Conservation (phyloP, 345 rosid species). For the Eucalyptus paniculata region DNA sequence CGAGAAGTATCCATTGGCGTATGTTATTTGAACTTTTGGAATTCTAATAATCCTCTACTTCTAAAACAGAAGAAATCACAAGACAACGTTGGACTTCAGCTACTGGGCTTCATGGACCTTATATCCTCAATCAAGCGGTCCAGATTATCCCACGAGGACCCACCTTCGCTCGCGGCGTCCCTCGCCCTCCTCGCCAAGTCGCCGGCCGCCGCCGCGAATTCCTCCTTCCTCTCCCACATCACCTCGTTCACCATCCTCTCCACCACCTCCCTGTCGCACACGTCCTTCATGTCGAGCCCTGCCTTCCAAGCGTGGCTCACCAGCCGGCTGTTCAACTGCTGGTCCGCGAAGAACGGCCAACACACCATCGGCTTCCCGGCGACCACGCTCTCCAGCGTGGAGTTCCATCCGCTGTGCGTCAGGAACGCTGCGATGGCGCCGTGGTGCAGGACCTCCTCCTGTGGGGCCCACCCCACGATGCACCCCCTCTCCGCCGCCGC, state of each 20-base stretch:
- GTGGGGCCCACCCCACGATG: constrained; percentile 28
- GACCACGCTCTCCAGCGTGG: constrained; percentile 49
- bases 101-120: not conserved
- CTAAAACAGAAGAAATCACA: not conserved
- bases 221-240: constrained; percentile 46
- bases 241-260: constrained; percentile 41
- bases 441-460: constrained; percentile 39
- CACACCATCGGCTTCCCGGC: constrained; percentile 67
- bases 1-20: not conserved
- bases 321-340: constrained; percentile 45
- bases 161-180: constrained; percentile 6
- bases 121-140: constrained; percentile 24
- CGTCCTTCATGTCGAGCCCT: constrained; percentile 65
- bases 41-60: not conserved
- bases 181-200: constrained; percentile 13
- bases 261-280: constrained; percentile 27
- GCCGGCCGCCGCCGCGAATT: constrained; percentile 3
- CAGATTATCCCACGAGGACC: constrained; percentile 23
- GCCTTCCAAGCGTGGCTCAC: constrained; percentile 42
- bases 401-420: constrained; percentile 79
- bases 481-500: not conserved
- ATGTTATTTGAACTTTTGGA: not conserved
- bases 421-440: constrained; percentile 43
- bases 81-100: not conserved
- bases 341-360: constrained; percentile 59